Percentiles rank a stretch among this genome's conserved stretches.
phyloP scores from a whole-genome alignment of 139 green algal genomes.

The Coccomyxa sp. region DNA sequence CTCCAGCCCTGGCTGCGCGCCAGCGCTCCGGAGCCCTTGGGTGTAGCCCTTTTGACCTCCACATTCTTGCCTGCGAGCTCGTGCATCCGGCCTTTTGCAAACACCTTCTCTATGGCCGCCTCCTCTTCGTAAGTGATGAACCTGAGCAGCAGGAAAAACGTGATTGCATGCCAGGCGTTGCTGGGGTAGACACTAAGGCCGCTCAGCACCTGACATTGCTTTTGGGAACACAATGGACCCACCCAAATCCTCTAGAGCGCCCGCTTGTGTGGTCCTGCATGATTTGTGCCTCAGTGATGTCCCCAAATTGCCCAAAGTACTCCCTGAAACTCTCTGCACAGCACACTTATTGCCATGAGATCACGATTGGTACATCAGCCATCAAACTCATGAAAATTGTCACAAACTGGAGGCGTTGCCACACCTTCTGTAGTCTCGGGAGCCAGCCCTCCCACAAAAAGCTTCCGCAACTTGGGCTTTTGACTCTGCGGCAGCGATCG shows the following conservation, averaged over 20 bases:
- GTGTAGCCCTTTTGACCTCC: slow-evolving; percentile 76
- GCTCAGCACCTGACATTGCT: background rate
- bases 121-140: slow-evolving; percentile 84
- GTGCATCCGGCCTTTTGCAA: slow-evolving; percentile 61
- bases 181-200: background rate
- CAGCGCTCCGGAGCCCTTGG: slow-evolving; percentile 59
- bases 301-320: slow-evolving; percentile 51
- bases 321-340: slow-evolving; percentile 52
- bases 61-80: slow-evolving; percentile 70
- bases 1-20: background rate
- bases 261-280: slow-evolving; percentile 78
- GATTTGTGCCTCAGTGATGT: slow-evolving; percentile 63
- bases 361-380: background rate
- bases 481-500: slow-evolving; percentile 61
- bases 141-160: slow-evolving; percentile 27
- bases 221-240: background rate
- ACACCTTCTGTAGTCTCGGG: slow-evolving; percentile 76
- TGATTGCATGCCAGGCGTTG: background rate
- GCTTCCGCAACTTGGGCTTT: slow-evolving; percentile 65
- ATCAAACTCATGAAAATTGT: background rate
- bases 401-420: background rate
- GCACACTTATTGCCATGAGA: background rate
- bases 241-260: slow-evolving; percentile 78
- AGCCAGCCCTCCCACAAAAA: slow-evolving; percentile 82
- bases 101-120: slow-evolving; percentile 55